Conservation (phyloP, 768 basidiomycete species). For the Crassisporium funariophilum region DNA sequence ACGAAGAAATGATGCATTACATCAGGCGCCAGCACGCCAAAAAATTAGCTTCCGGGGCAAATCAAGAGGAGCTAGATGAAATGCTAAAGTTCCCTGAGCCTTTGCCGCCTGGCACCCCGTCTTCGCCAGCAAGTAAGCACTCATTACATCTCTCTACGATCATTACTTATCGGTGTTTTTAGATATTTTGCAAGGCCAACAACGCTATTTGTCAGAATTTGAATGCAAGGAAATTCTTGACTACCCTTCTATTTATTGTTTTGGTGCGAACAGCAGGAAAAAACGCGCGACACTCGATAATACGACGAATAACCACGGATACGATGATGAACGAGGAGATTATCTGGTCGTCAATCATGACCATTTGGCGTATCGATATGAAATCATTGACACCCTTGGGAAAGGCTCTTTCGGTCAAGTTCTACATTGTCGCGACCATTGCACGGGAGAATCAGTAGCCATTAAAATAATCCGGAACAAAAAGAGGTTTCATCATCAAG, state of each 20-base stretch:
- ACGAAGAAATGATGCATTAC: slow-evolving; percentile 97
- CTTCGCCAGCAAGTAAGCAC: slow-evolving; percentile 70
- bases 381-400: slow-evolving; percentile 88
- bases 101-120: slow-evolving; percentile 62
- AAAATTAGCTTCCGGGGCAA: slow-evolving; percentile 79
- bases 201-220: slow-evolving; percentile 77
- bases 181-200: slow-evolving; percentile 71
- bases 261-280: slow-evolving; percentile 82
- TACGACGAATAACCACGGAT: slow-evolving; percentile 86
- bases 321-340: slow-evolving; percentile 98
- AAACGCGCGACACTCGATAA: slow-evolving; percentile 75
- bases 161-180: slow-evolving; percentile 14
- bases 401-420: slow-evolving; percentile 99
- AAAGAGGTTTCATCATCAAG: slow-evolving; percentile 98
- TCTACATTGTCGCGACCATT: slow-evolving; percentile 91
- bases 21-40: slow-evolving; percentile 89
- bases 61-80: slow-evolving; percentile 85
- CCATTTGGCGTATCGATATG: slow-evolving; percentile 97
- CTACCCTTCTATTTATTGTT: slow-evolving; percentile 79
- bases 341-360: slow-evolving; percentile 89
- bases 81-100: slow-evolving; percentile 94
- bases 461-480: slow-evolving; percentile 99
- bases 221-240: slow-evolving; percentile 93
- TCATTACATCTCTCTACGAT: background rate
- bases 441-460: slow-evolving; percentile 93